Conservation (phyloP, 2,329 filamentous ascomycete genomes). For the Coleophoma eucalyptorum region DNA sequence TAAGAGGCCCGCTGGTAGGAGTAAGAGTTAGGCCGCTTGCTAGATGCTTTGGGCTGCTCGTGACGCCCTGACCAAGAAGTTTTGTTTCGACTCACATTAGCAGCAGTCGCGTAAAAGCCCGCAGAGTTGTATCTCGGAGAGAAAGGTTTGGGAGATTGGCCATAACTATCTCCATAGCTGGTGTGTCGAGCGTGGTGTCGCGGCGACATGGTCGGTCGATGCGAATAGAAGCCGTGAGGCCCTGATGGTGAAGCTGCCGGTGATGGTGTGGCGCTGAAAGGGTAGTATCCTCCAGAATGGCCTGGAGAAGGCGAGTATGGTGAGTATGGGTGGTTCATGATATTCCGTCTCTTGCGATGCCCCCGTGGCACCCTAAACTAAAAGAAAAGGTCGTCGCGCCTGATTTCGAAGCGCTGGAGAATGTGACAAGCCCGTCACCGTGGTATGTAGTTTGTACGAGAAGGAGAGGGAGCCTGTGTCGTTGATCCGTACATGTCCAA, state of each 20-base stretch:
- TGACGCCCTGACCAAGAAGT: conserved; percentile 26
- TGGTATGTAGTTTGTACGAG: conserved; percentile 32
- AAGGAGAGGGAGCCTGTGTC: conserved; percentile 28
- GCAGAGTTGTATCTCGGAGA: conserved; percentile 30
- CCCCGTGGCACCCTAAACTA: conserved; percentile 15
- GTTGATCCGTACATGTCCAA: conserved; percentile 32
- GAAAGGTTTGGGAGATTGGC: conserved; percentile 21
- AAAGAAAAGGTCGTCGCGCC: conserved; percentile 18
- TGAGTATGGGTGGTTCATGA: conserved; percentile 23
- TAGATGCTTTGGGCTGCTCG: conserved; percentile 12
- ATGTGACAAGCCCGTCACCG: conserved; percentile 29
- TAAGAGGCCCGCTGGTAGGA: conserved; percentile 28
- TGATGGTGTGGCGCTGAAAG: conserved; percentile 26
- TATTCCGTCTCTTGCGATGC: conserved; percentile 26
- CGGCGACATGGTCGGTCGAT: conserved; percentile 18
- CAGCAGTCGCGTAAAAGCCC: conserved; percentile 31
- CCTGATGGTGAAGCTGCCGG: conserved; percentile 27
- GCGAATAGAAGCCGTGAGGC: conserved; percentile 23
- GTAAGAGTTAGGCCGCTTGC: conserved; percentile 24
- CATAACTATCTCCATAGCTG: conserved; percentile 25
- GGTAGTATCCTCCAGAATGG: conserved; percentile 23
- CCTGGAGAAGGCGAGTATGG: conserved; percentile 22
- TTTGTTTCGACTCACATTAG: conserved; percentile 33
- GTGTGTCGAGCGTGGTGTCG: conserved; percentile 26
- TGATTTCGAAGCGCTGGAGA: conserved; percentile 20